These are phyloP conservation scores for Cryptococcus neoformans DNA, from an alignment of 1,284 basidiomycete species.

Conservation along the genomic window DNA sequence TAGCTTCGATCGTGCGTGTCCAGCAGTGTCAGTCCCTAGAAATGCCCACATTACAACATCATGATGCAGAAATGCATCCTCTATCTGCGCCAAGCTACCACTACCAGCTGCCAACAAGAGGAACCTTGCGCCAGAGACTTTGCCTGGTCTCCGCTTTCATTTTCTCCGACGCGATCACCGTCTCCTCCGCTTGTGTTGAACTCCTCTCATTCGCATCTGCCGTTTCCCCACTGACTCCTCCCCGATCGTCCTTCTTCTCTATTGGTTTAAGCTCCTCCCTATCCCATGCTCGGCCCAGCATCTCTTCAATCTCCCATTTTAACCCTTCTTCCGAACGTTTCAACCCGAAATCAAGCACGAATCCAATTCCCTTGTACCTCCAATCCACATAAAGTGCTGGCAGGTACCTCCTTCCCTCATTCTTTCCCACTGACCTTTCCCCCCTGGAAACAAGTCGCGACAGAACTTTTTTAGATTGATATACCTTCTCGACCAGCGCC, in stretches of 20 bases:
- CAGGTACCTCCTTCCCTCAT: background rate
- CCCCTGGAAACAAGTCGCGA: background rate
- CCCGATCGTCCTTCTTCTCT: background rate
- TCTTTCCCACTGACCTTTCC: background rate
- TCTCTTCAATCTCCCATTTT: conserved; percentile 34
- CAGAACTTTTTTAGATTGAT: no score
- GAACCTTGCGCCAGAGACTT: conserved; percentile 10
- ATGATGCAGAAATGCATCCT: background rate
- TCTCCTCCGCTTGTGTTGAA: background rate
- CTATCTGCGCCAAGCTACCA: background rate
- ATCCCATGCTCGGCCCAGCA: conserved; percentile 10
- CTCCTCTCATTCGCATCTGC: background rate
- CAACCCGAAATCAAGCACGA: conserved; percentile 39
- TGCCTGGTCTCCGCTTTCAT: background rate
- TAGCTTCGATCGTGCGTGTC: no score
- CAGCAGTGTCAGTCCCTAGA: no score
- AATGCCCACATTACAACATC: background rate
- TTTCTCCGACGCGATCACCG: background rate
- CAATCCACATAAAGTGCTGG: conserved; percentile 28
- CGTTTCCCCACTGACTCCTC: background rate
- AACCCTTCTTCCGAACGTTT: conserved; percentile 34
- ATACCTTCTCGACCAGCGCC: no score
- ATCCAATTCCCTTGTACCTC: conserved; percentile 32
- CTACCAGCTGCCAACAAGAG: conserved; percentile 11
- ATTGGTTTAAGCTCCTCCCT: background rate